Evolutionary conservation across 2,329 filamentous ascomycete species (phyloP), one percentile per base, ranked within the genome.

Genomic region (Aureobasidium pullulans): DNA sequence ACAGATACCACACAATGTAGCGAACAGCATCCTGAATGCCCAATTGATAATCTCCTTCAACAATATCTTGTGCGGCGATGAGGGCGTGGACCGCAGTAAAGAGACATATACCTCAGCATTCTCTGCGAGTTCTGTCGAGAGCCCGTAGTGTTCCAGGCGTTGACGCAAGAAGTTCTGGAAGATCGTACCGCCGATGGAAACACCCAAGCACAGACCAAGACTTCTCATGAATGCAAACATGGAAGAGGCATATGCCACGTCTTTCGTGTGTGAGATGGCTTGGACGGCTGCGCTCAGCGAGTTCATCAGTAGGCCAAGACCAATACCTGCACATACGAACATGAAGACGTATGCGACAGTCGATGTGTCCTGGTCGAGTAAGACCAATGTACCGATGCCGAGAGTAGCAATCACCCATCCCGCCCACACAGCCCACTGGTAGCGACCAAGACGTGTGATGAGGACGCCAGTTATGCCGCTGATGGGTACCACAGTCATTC

Each of bases 401-500:
- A 52, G 48, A 13, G 48, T 52, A 8, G 48, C 16, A 16, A 52
- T 37, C 7, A 52, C 19, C 0, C 71, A 64, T 3, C 79, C 80
- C 2, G 72, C 36, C 71, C 76, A 77, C 60, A 80, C 75, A 3
- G 79, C 63, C 28, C 76, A 74, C 0, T 72, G 67, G 61, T 80
- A 81, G 42, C 74, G 71, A 16, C 79, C 79, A 1, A 76, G 81
- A 19, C 70, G 71, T 61, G 79, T 74, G 61, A 80, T 80, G 29
- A 78, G 63, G 19, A 81, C 58, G 1, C 81, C 82, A 1, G 72
- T 71, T 6, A 56, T 10, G 28, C 37, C 39, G 36, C 23, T 32
- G 28, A 43, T 32, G 8, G 52, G 52, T 0, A 73, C 42, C 1
- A 82, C 73, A 58, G 77, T 76, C 0, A 71, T 67, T 2, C 74